Percentiles rank a stretch among this genome's conserved stretches.
phyloP scores from a whole-genome alignment of 352 stramenopile species.

The Phytopythium oedochilum region DNA sequence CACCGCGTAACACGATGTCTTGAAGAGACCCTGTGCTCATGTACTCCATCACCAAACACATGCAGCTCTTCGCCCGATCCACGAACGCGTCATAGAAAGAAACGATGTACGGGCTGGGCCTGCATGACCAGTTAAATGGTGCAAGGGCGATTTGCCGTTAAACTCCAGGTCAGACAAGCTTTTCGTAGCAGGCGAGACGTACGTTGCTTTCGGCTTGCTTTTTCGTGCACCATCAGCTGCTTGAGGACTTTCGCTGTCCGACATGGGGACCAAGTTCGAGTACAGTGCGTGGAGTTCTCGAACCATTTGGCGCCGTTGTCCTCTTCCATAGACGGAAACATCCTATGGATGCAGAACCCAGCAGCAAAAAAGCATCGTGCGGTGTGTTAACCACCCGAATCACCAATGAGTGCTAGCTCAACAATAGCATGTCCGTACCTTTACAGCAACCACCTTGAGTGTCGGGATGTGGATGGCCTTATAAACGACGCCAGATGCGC shows the following conservation, averaged over 20 bases:
- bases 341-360: constrained; percentile 28
- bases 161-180: too few species aligned
- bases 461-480: constrained; percentile 90
- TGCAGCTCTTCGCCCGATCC: constrained; percentile 82
- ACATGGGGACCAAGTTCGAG: constrained; percentile 84
- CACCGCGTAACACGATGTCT: constrained; percentile 82
- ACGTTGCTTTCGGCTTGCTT: constrained; percentile 38
- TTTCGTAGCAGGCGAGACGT: constrained; percentile 5
- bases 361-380: not conserved
- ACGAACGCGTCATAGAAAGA: constrained; percentile 93
- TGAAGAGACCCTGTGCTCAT: constrained; percentile 91
- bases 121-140: constrained; percentile 13
- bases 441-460: constrained; percentile 87
- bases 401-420: not conserved
- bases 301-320: constrained; percentile 87
- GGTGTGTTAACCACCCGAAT: not conserved
- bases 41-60: constrained; percentile 92
- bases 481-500: constrained; percentile 84
- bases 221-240: constrained; percentile 14
- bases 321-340: constrained; percentile 79
- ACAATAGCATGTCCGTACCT: constrained; percentile 16
- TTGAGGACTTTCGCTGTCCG: constrained; percentile 25
- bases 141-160: not conserved
- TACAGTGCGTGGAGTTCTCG: constrained; percentile 88
- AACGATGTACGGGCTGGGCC: constrained; percentile 86